Percentiles rank a stretch among this genome's conserved stretches.
phyloP scores from a whole-genome alignment of 1,284 basidiomycete genomes.

The Boletus holoroseus region DNA sequence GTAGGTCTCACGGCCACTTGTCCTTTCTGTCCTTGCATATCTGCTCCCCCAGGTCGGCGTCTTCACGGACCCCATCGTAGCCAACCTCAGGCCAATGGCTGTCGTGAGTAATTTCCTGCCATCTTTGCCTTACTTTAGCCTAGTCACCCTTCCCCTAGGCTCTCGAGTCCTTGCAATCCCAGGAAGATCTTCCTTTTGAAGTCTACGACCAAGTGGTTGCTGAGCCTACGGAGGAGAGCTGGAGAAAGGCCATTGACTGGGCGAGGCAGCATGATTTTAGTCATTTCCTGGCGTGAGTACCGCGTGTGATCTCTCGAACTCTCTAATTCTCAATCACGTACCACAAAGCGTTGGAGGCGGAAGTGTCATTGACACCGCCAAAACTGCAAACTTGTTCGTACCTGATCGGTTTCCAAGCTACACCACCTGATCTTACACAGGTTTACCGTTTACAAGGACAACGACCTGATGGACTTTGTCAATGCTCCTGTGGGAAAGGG shows the following conservation, averaged over 20 bases:
- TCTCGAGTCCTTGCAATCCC: constrained; percentile 70
- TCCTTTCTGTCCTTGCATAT: constrained; percentile 6
- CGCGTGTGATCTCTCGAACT: not conserved
- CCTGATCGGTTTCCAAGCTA: not conserved
- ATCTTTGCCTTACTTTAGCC: not conserved
- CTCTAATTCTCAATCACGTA: not conserved
- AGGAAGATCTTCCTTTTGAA: constrained; percentile 72
- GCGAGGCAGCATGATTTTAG: constrained; percentile 82
- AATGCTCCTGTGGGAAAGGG: constrained; percentile 96
- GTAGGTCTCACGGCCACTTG: constrained; percentile 32
- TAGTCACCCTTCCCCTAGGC: constrained; percentile 42
- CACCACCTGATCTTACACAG: constrained; percentile 34
- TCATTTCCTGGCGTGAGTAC: constrained; percentile 80
- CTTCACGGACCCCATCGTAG: constrained; percentile 87
- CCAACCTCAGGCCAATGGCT: constrained; percentile 78
- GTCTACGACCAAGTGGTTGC: constrained; percentile 82
- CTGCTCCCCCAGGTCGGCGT: constrained; percentile 70
- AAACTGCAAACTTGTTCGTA: constrained; percentile 82
- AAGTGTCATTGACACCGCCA: constrained; percentile 93
- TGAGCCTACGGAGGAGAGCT: constrained; percentile 90
- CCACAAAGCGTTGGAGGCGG: constrained; percentile 80
- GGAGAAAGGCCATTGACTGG: constrained; percentile 85
- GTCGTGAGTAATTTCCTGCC: constrained; percentile 44
- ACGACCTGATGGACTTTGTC: constrained; percentile 92
- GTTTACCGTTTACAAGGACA: constrained; percentile 84